Base-by-base conservation (phyloP, 129 eudicot species). In the Helichrysum umbraculigerum region DNA sequence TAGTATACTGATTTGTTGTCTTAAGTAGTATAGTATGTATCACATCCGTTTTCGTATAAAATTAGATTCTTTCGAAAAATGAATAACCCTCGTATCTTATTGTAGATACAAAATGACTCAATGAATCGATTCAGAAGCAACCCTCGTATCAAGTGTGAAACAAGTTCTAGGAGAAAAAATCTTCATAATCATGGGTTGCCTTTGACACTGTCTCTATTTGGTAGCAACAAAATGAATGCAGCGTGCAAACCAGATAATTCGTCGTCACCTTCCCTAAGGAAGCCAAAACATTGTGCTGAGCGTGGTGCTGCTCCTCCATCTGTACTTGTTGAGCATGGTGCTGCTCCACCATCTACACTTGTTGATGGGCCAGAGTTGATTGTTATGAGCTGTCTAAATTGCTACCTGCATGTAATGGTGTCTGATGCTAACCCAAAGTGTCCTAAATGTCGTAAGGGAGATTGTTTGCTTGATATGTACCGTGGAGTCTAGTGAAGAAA, bases 401-500 rank as follows among this genome's bases (percentile, higher is more conserved):
- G 77, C 68, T 72, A 72, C 68, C n/a, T 72, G 33, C 77, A 76
- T 76, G 80, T 76, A 8, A 76, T 76, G 80, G 80, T 76, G 80
- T 66, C 39, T 76, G 67, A 76, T 66, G 74, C 29, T 34, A 54
- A 34, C 37, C 80, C 80, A 25, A 54, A 66, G 19, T 76, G 80
- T 54, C 80, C 80, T 6, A 76, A 76, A 22, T 76, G 80, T 5
- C 20, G 22, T 6, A 76, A 37, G 68, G 80, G 80, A 8, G 74
- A 76, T 66, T 35, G 68, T 22, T 76, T 76, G 73, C 74, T 54
- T 39, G 80, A 76, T 39, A 52, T 52, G 74, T 54, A 33, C 34
- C 74, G 74, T 16, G 30, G 80, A 66, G 73, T 66, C 37, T 5
- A 16, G 8, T 20, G 22, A 65, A 51, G 66, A 65, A 75, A 44